phyloP scores from a whole-genome alignment of 345 rosid genomes.

The Geranium brycei region DNA sequence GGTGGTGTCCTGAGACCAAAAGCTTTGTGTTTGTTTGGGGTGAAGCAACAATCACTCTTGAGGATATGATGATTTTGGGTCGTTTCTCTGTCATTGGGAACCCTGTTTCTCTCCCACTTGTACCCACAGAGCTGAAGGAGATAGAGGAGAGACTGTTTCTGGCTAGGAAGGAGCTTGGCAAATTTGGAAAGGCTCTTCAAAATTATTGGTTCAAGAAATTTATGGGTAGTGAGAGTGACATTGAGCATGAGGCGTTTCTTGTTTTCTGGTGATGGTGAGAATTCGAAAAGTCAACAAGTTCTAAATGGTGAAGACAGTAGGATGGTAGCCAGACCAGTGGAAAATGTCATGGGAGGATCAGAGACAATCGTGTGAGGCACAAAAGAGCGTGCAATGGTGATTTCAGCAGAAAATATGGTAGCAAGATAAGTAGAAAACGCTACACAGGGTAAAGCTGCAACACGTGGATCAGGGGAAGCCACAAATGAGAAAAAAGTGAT shows the following conservation, averaged over 20 bases:
- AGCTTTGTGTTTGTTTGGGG: slow-evolving; percentile 47
- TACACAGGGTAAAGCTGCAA: too few species aligned
- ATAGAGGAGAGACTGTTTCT: slow-evolving; percentile 14
- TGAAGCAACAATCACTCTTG: slow-evolving; percentile 38
- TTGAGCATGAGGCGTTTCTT: slow-evolving; percentile 19
- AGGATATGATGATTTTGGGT: slow-evolving; percentile 32
- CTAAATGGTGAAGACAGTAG: too few species aligned
- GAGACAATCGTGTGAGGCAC: too few species aligned
- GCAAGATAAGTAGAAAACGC: too few species aligned
- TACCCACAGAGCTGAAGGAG: slow-evolving; percentile 13
- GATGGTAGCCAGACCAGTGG: too few species aligned
- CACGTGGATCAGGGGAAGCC: too few species aligned
- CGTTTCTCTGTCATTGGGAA: slow-evolving; percentile 35
- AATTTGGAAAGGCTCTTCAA: slow-evolving; percentile 12
- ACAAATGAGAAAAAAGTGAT: too few species aligned
- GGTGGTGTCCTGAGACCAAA: slow-evolving; percentile 38
- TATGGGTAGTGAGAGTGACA: slow-evolving; percentile 25
- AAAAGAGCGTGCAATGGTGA: background rate
- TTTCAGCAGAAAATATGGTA: too few species aligned
- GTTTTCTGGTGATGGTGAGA: too few species aligned
- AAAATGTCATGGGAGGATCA: too few species aligned
- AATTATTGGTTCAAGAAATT: slow-evolving; percentile 26
- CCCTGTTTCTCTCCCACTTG: slow-evolving; percentile 20
- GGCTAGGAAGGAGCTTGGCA: slow-evolving; percentile 11
- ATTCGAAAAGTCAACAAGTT: too few species aligned